A percentile compares a stretch with the other conserved stretches of the same genome.
phyloP scores from a whole-genome alignment of 2,329 filamentous ascomycete species.

The Pseudopyricularia cyperi region DNA sequence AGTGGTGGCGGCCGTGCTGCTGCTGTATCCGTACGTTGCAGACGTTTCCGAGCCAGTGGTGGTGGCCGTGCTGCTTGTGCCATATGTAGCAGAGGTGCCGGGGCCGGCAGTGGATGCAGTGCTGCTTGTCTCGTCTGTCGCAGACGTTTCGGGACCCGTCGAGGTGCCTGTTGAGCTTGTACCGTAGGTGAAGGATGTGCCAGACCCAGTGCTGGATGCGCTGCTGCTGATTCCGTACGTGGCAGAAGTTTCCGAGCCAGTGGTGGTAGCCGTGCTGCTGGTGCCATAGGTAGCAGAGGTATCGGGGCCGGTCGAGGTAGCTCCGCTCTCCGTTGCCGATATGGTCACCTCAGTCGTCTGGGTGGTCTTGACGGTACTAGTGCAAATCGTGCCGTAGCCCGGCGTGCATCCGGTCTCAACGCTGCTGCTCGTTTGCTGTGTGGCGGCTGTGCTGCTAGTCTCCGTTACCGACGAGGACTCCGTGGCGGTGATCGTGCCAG shows the following conservation, averaged over 20 bases:
- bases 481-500: background rate
- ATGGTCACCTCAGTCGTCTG: background rate
- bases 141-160: background rate
- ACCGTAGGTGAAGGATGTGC: background rate
- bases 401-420: background rate
- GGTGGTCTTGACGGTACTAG: background rate
- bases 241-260: background rate
- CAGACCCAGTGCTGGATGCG: background rate
- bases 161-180: background rate
- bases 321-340: too few relatives aligned
- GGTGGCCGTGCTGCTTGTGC: background rate
- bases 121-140: background rate
- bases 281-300: background rate
- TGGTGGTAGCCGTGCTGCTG: background rate
- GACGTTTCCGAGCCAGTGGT: background rate
- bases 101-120: background rate
- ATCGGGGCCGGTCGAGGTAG: background rate
- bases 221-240: background rate
- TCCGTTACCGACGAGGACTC: background rate
- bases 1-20: background rate
- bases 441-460: background rate
- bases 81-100: background rate
- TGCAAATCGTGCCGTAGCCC: background rate
- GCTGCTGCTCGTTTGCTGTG: background rate
- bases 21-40: background rate